Evolutionary conservation across 2,329 filamentous ascomycete species (phyloP), one percentile per base, ranked within the genome.

Genomic region (Aspergillus terreus): DNA sequence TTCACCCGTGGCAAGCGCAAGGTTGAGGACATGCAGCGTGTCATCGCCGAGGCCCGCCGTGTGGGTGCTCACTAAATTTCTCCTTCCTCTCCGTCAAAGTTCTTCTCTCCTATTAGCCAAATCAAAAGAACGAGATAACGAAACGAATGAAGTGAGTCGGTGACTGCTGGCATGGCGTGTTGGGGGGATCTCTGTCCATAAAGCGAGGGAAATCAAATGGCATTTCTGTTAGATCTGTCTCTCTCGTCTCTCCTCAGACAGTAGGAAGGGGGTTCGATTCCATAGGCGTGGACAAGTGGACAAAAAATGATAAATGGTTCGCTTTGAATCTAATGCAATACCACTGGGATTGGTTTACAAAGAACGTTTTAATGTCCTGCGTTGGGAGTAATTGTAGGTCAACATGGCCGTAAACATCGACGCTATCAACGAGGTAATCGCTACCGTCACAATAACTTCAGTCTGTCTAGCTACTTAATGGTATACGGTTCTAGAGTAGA

Each of bases 1-100:
- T 97, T 97, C 79, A 89, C 90, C 74, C 92, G 94, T 78, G 92
- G 92, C 74, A 99, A 99, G 92, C 87, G 84, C 77, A 99, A 99
- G 92, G 94, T 99, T 67, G 94, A 99, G 76, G 92, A 97, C 82
- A 90, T 99, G 81, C 90, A 91, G 81, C 86, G 90, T 72, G 89
- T 99, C 78, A 99, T 99, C 75, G 90, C 92, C 71, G 94, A 97
- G 83, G 87, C 92, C 75, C 92, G 92, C 79, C 82, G 86, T 74
- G 80, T 84, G 59, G 58, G 59, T 60, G 85, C 78, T 77, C 84
- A 86, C 79, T 87, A 86, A 82, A 76, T 57, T 53, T 48, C 42
- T 54, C 49, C 40, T 43, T 46, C 47, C 46, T 44, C 50, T 48
- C 44, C 47, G 53, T 49, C 53, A 44, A 55, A 55, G 46, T 52